phyloP scores from a whole-genome alignment of 1,139 yeast genomes.

The Meyerozyma smithsonii region DNA sequence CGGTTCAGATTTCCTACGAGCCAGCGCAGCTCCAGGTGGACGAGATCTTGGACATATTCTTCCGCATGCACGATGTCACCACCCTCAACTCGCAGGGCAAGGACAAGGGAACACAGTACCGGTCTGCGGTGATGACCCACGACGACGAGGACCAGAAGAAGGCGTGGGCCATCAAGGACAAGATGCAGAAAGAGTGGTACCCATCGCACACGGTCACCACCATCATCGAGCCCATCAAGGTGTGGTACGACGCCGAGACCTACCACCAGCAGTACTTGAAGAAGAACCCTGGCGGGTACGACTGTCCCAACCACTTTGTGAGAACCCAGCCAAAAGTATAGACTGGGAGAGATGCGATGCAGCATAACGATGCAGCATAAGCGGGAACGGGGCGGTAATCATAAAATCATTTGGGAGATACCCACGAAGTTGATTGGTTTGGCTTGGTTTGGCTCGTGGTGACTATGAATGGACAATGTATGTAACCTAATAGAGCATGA shows the following conservation, averaged over 20 bases:
- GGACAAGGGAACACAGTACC: conserved; percentile 78
- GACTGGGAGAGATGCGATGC: background rate
- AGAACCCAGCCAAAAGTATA: conserved; percentile 21
- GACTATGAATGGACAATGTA: no score
- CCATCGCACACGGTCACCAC: conserved; percentile 52
- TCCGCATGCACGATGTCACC: conserved; percentile 86
- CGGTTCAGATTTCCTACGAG: conserved; percentile 76
- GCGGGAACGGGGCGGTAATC: no score
- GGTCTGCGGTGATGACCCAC: conserved; percentile 70
- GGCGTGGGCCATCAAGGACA: conserved; percentile 26
- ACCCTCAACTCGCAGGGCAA: conserved; percentile 67
- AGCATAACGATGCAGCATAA: no score
- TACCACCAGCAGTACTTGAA: conserved; percentile 82
- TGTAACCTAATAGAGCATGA: no score
- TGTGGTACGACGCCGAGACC: conserved; percentile 89
- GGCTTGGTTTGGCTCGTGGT: no score
- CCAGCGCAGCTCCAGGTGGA: conserved; percentile 55
- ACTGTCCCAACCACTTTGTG: conserved; percentile 78
- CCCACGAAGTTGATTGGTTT: no score
- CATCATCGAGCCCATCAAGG: conserved; percentile 57
- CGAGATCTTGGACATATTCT: conserved; percentile 76
- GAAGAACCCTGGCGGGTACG: conserved; percentile 80
- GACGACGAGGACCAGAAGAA: conserved; percentile 34
- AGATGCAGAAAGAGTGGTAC: conserved; percentile 37
- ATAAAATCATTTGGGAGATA: no score